Percentiles rank a stretch among this genome's conserved stretches.
phyloP scores from a whole-genome alignment of 2,329 filamentous ascomycete species.

The Alternaria dauci region DNA sequence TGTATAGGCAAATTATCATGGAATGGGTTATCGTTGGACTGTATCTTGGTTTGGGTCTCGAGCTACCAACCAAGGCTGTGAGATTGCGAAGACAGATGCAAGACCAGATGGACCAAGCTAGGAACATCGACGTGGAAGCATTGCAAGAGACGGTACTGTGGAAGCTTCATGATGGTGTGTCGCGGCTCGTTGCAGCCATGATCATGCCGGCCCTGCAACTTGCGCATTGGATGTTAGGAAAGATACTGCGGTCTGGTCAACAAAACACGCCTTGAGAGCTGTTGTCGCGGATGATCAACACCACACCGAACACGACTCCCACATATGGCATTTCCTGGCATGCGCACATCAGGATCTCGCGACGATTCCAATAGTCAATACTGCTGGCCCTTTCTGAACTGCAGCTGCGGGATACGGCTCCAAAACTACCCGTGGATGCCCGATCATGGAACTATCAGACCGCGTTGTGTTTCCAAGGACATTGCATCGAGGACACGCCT shows the following conservation, averaged over 20 bases:
- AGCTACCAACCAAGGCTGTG: constrained; percentile 43
- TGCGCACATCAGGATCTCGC: background rate
- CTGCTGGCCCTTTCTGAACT: background rate
- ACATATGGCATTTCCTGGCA: background rate
- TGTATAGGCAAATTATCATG: constrained; percentile 46
- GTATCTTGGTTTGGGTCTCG: constrained; percentile 43
- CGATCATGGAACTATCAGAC: background rate
- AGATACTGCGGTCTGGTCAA: constrained; percentile 35
- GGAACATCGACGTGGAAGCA: constrained; percentile 38
- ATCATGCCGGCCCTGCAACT: constrained; percentile 45
- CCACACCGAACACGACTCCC: background rate
- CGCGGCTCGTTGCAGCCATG: constrained; percentile 39
- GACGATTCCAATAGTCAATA: too few species aligned
- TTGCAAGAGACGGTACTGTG: constrained; percentile 43
- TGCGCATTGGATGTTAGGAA: constrained; percentile 46
- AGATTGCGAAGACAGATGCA: constrained; percentile 39
- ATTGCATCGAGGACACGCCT: background rate
- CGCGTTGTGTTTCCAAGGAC: background rate
- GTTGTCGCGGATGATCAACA: background rate
- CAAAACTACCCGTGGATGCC: background rate
- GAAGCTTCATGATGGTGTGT: constrained; percentile 43
- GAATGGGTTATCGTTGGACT: constrained; percentile 46
- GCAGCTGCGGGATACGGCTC: background rate
- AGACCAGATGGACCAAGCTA: constrained; percentile 36
- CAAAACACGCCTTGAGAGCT: background rate